These are phyloP conservation scores for Oidiodendron maius DNA, from an alignment of 495 filamentous ascomycete species.

Conservation along the genomic window DNA sequence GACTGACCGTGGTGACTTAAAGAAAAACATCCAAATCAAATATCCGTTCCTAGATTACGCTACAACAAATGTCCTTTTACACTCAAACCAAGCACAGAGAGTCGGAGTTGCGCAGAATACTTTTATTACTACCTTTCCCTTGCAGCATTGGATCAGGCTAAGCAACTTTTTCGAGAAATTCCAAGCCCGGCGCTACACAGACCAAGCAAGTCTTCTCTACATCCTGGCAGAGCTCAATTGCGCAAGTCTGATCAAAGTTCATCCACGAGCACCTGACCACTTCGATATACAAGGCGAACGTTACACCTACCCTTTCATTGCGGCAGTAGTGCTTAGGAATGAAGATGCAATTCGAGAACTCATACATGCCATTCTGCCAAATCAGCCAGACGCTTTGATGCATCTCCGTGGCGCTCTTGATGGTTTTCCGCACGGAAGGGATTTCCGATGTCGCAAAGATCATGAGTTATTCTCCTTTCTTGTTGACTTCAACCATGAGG, in stretches of 20 bases:
- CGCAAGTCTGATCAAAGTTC: conserved; percentile 29
- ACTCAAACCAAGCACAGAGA: conserved; percentile 34
- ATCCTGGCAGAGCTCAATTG: conserved; percentile 35
- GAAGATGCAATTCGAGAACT: conserved; percentile 24
- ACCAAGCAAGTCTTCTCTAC: conserved; percentile 30
- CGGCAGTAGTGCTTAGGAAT: conserved; percentile 26
- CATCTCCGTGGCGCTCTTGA: not conserved
- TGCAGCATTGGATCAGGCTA: not conserved
- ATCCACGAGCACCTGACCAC: conserved; percentile 4
- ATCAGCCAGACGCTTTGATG: not conserved
- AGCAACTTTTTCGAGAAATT: conserved; percentile 2
- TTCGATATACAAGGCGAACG: conserved; percentile 25
- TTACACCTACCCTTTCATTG: conserved; percentile 34
- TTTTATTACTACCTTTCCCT: not conserved
- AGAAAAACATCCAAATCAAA: too few species aligned
- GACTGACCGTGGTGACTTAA: too few species aligned
- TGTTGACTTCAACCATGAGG: not conserved
- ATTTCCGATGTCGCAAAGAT: conserved; percentile 7
- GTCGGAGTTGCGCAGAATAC: conserved; percentile 11
- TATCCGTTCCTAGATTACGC: conserved; percentile 41
- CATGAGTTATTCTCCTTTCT: not conserved
- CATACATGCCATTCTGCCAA: conserved; percentile 16
- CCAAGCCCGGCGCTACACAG: not conserved
- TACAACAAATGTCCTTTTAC: conserved; percentile 31
- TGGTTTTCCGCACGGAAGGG: not conserved